Evolutionary conservation across 163 green algal species (phyloP), one percentile per base, ranked within the genome.

Genomic region (Picocystis sp.): DNA sequence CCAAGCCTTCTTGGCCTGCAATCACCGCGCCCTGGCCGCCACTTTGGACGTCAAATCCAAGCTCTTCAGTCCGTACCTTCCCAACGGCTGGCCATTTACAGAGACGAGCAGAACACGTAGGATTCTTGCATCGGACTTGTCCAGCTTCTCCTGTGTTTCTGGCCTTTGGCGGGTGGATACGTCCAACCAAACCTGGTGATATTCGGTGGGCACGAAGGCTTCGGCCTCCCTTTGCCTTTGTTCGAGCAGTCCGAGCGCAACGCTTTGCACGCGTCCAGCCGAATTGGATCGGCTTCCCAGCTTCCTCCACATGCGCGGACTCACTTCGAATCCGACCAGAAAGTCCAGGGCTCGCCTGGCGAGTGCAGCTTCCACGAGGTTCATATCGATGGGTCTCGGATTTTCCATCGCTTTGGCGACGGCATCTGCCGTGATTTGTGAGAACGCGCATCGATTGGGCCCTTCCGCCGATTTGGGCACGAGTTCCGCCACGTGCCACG

Each of bases 241-340:
- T 43, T 63, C 82, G 22, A 94, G 52, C 44, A 97, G 53, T 9
- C 81, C 64, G 55, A 97, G 65, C 38, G 86, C 82, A 19, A 85
- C 83, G 22, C 71, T 87, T 71, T 97, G 86, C 42, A 97, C 87
- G 1, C 87, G 69, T 0, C 87, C 87, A 65, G 78, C 65, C 48
- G 60, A 71, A 46, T 50, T 43, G 3, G 22, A 49, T 34, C 55
- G 69, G 23, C 70, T 76, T 0, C 74, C 79, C 50, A 97, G 62
- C 62, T 89, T 91, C 11, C 75, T 62, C 88, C 88, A 97, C 43
- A 97, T 71, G 61, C 96, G 21, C 2, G 83, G 85, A 1, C 72
- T 86, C 3, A 97, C 48, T 22, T 53, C 61, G 64, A 91, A 96
- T 8, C 88, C 88, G 43, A 94, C 63, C 19, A 96, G 66, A 63